Evolutionary conservation across 306 rosid species (phyloP), one percentile per base, ranked within the genome.

Genomic region (Arachis stenosperma): DNA sequence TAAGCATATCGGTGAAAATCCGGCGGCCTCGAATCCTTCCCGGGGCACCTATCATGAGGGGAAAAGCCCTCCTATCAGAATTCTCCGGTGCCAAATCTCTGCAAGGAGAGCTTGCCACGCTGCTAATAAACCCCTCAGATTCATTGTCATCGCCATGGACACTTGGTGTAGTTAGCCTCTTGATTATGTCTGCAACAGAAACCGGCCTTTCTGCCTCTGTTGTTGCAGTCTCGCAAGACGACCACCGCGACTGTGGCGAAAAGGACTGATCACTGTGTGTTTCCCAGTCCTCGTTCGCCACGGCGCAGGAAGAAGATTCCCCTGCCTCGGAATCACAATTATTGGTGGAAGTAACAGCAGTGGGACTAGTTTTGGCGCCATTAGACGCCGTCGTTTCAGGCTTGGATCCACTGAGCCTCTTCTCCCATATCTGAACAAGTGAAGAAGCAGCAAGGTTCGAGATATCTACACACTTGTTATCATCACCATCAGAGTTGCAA

Each of bases 371-470:
- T 69, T 65, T 68, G 33, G 78, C 75, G 33, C 80, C 75, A 1
- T 74, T 17, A 0, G 62, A 57, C 0, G 9, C n/a, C 3, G 51
- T 11, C 0, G 79, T 55, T 46, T 40, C 78, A 2, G 57, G 51
- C 27, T 75, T 83, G 12, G 62, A 42, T 7, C 63, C 73, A 67
- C 65, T 89, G 0, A 94, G 84, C 72, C 99, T 89, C 71, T 83
- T 89, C 79, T 94, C 99, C 99, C 99, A 94, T 55, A 94, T 86
- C 33, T 84, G 96, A 52, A 94, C 99, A 0, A 94, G 89, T 30
- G 95, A 91, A 36, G 97, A 90, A 9, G 99, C 97, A 8, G 89
- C 92, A 0, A 83, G 80, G 7, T 75, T 87, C 0, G 83, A 40
- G 54, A 29, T 70, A 46, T 65, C 79, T 0, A 68, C 74, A 12